A percentile compares a stretch with the other conserved stretches of the same genome.
Evolutionary conservation across 495 filamentous ascomycete genomes (phyloP).

Genomic region (Xylaria intraflava): DNA sequence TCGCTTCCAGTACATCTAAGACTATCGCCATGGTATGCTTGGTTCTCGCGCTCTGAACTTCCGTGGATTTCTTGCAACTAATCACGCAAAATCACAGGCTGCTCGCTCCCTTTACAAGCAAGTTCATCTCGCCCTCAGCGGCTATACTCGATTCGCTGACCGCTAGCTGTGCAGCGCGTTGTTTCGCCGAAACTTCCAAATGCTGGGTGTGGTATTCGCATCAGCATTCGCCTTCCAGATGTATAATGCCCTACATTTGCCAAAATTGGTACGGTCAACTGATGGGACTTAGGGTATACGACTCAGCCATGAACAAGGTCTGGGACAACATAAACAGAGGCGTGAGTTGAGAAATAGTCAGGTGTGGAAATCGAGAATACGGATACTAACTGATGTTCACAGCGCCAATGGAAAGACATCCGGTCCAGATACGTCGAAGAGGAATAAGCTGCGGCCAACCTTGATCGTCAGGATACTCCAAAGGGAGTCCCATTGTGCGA

Average conservation of each 20-base stretch:
- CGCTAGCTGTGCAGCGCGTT: conserved; percentile 53
- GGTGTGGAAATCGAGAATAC: conserved; percentile 7
- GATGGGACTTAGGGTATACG: conserved; percentile 58
- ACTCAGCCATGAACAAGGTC: conserved; percentile 66
- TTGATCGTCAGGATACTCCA: conserved; percentile 4
- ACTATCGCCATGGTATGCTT: conserved; percentile 34
- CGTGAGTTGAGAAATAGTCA: conserved; percentile 50
- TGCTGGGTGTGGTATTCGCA: conserved; percentile 78
- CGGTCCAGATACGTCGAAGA: conserved; percentile 72
- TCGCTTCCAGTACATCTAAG: conserved; percentile 17
- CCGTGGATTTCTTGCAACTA: conserved; percentile 8
- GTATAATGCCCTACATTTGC: conserved; percentile 46
- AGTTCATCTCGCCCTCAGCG: conserved; percentile 37
- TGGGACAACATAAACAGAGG: conserved; percentile 89
- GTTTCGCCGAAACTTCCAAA: conserved; percentile 77
- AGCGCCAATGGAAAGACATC: conserved; percentile 99
- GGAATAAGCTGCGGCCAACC: conserved; percentile 43
- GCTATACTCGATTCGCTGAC: neutral
- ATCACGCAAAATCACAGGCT: conserved; percentile 37
- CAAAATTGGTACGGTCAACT: conserved; percentile 12
- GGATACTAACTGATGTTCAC: conserved; percentile 25
- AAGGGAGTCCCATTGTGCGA: neutral
- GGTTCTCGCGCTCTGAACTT: neutral
- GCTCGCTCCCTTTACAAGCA: conserved; percentile 67
- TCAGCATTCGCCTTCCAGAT: conserved; percentile 89